Conservation (phyloP, 306 rosid genomes). For the Astragalus membranaceus region DNA sequence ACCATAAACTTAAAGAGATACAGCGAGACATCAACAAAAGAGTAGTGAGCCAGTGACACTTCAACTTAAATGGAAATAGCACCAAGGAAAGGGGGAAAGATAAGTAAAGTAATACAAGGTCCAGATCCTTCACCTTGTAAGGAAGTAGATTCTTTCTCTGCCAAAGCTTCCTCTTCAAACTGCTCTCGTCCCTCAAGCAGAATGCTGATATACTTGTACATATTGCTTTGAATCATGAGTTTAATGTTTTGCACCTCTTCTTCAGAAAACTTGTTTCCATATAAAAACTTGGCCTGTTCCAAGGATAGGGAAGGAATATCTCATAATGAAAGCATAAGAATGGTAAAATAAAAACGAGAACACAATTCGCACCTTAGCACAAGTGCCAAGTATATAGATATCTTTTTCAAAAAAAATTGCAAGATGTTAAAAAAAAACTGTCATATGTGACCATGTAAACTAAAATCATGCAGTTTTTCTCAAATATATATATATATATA, state of each 20-base stretch:
- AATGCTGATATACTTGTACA: conserved; percentile 81
- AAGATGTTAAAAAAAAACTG: background rate
- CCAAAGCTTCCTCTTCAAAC: conserved; percentile 73
- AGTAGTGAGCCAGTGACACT: background rate
- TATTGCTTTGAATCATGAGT: conserved; percentile 87
- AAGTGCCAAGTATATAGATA: background rate
- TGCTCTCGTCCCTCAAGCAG: conserved; percentile 89
- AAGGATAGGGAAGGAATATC: conserved; percentile 9
- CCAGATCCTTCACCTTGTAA: conserved; percentile 31
- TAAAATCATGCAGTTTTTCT: background rate
- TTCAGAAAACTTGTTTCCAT: conserved; percentile 58
- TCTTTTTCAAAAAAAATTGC: background rate
- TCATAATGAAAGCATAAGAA: background rate
- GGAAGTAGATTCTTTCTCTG: conserved; percentile 31
- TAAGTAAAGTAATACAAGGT: conserved; percentile 32
- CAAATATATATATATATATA: background rate
- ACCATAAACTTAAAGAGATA: conserved; percentile 10
- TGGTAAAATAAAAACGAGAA: background rate
- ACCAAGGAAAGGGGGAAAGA: conserved; percentile 5
- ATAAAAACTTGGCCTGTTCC: conserved; percentile 69
- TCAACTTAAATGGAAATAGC: conserved; percentile 15
- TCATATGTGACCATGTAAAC: background rate
- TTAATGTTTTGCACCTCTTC: conserved; percentile 77
- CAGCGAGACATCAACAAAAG: background rate
- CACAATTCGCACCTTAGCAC: background rate